A percentile compares a stretch with the other conserved stretches of the same genome.
phyloP scores from a whole-genome alignment of 805 yeast genomes.

The Myxozyma mucilagina region DNA sequence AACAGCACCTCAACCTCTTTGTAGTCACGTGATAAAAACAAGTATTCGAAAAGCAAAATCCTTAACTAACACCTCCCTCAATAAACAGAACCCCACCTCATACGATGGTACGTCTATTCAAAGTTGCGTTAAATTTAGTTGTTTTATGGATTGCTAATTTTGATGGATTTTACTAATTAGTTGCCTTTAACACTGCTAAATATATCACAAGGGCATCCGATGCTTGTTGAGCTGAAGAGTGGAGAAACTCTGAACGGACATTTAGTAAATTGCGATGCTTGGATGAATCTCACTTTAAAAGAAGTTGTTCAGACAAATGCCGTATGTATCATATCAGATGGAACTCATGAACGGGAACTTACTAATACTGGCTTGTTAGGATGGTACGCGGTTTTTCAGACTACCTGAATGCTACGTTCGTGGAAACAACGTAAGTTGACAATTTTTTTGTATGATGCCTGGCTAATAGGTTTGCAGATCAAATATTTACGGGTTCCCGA shows the following conservation, averaged over 20 bases:
- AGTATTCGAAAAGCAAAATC: no score
- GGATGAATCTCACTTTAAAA: constrained; percentile 89
- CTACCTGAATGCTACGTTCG: constrained; percentile 76
- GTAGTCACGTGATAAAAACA: no score
- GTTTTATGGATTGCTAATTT: neutral
- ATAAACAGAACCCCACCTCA: no score
- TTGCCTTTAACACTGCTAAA: constrained; percentile 88
- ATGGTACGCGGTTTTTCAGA: constrained; percentile 62
- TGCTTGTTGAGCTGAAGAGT: constrained; percentile 84
- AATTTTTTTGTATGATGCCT: constrained; percentile 10
- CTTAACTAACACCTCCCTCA: no score
- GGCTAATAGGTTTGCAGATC: constrained; percentile 35
- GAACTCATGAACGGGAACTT: no score
- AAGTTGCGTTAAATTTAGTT: neutral
- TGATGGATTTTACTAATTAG: constrained; percentile 43
- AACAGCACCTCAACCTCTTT: no score
- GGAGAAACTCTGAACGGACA: constrained; percentile 89
- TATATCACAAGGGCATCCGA: constrained; percentile 84
- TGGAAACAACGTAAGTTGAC: constrained; percentile 66
- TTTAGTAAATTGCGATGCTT: constrained; percentile 81
- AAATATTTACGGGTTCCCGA: constrained; percentile 48
- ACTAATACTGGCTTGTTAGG: constrained; percentile 30
- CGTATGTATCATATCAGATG: constrained; percentile 5
- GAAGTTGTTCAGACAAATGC: constrained; percentile 67
- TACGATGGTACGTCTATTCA: neutral